A percentile compares a stretch with the other conserved stretches of the same genome.
These are phyloP conservation scores for Mortierella sp. DNA, from an alignment of 371 early-diverging fungal species.

Conservation along the genomic window DNA sequence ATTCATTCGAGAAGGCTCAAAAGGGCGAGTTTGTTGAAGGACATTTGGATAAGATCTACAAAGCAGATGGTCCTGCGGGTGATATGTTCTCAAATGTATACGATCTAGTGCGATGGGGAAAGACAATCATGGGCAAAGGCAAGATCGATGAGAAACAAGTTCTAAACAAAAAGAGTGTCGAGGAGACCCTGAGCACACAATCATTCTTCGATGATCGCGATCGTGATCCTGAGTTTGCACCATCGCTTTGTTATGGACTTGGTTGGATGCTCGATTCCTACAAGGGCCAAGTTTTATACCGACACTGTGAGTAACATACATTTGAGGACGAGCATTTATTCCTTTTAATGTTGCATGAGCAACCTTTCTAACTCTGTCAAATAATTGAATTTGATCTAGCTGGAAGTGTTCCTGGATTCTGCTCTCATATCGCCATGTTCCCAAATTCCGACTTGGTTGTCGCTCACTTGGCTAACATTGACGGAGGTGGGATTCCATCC, in stretches of 20 bases:
- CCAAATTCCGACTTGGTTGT: slow-evolving; percentile 20
- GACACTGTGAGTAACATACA: slow-evolving; percentile 12
- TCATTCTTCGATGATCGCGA: not conserved
- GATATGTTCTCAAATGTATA: slow-evolving; percentile 22
- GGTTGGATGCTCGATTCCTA: slow-evolving; percentile 13
- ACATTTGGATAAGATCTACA: not conserved
- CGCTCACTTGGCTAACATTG: slow-evolving; percentile 1
- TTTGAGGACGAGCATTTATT: too few species aligned
- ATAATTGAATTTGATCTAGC: not conserved
- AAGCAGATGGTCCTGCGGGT: slow-evolving; percentile 10
- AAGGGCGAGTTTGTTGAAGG: slow-evolving; percentile 3
- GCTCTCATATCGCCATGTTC: slow-evolving; percentile 2
- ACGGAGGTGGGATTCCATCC: not conserved
- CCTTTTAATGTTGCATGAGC: not conserved
- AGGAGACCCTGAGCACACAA: not conserved
- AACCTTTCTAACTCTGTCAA: not conserved
- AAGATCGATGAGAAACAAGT: slow-evolving; percentile 18
- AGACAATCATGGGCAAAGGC: slow-evolving; percentile 8
- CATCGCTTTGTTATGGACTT: slow-evolving; percentile 10
- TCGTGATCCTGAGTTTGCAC: slow-evolving; percentile 5
- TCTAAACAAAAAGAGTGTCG: slow-evolving; percentile 7
- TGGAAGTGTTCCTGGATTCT: slow-evolving; percentile 12
- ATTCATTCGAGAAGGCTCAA: slow-evolving; percentile 7
- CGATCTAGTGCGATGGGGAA: slow-evolving; percentile 19
- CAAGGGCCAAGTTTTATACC: slow-evolving; percentile 20